Evolutionary conservation across 352 stramenopile species (phyloP).

Genomic region (Poterioochromonas sp.): DNA sequence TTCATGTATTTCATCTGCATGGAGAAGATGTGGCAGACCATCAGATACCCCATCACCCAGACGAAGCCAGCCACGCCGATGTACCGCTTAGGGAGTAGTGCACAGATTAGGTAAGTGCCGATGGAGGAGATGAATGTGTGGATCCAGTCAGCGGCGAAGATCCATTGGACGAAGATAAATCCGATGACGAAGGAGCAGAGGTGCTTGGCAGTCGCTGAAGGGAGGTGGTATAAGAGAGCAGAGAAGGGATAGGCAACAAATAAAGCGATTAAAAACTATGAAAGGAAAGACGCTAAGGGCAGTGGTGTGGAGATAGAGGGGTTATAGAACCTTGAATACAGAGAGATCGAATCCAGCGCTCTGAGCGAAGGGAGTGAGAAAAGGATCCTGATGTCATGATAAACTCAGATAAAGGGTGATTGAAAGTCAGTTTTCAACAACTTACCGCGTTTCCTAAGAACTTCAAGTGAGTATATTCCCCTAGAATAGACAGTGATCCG

Average conservation of each 20-base stretch:
- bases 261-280: conserved; percentile 72
- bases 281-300: neutral
- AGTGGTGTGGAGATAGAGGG: no score
- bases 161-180: conserved; percentile 83
- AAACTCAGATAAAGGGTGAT: no score
- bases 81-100: conserved; percentile 51
- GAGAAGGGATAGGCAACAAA: conserved; percentile 84
- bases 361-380: neutral
- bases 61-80: conserved; percentile 72
- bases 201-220: conserved; percentile 71
- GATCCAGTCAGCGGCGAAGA: conserved; percentile 79
- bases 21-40: conserved; percentile 81
- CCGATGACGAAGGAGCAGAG: conserved; percentile 77
- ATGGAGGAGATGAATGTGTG: conserved; percentile 80
- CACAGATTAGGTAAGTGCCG: conserved; percentile 72
- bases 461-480: no score
- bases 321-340: neutral
- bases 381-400: neutral
- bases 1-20: conserved; percentile 86
- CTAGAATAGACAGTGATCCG: no score
- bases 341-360: neutral
- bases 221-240: conserved; percentile 71
- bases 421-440: no score
- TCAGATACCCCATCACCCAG: conserved; percentile 86
- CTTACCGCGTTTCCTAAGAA: no score